These are phyloP conservation scores for Lipomyces japonicus DNA, from an alignment of 805 yeast species.

Conservation along the genomic window DNA sequence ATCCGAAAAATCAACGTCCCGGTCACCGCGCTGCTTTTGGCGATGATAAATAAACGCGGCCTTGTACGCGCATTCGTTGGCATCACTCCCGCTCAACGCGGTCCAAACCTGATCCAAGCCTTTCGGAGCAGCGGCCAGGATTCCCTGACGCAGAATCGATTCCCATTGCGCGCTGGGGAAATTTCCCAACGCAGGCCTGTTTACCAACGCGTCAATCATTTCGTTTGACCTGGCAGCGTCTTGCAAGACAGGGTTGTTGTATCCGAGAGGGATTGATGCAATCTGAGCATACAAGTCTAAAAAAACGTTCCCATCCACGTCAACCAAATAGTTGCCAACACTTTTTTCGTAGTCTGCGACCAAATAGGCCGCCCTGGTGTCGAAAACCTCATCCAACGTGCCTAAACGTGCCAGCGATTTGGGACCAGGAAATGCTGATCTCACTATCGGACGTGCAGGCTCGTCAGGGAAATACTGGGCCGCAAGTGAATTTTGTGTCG, in stretches of 20 bases:
- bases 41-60: slow-evolving; percentile 84
- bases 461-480: slow-evolving; percentile 69
- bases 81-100: slow-evolving; percentile 81
- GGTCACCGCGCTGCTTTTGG: slow-evolving; percentile 54
- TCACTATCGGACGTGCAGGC: slow-evolving; percentile 65
- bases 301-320: slow-evolving; percentile 70
- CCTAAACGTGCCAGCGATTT: slow-evolving; percentile 10
- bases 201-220: slow-evolving; percentile 68
- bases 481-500: slow-evolving; percentile 26
- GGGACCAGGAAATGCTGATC: slow-evolving; percentile 66
- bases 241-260: slow-evolving; percentile 73
- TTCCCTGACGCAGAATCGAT: slow-evolving; percentile 49
- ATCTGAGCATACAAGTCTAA: slow-evolving; percentile 80
- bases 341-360: slow-evolving; percentile 74
- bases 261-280: slow-evolving; percentile 80
- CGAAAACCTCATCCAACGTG: slow-evolving; percentile 58
- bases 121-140: slow-evolving; percentile 71
- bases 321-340: slow-evolving; percentile 72
- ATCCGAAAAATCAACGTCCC: slow-evolving; percentile 50
- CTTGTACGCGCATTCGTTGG: slow-evolving; percentile 83
- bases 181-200: slow-evolving; percentile 82
- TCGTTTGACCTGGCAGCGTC: slow-evolving; percentile 66
- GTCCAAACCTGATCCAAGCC: slow-evolving; percentile 75
- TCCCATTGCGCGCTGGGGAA: slow-evolving; percentile 67
- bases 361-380: slow-evolving; percentile 69